Evolutionary conservation across 164 flowering plant species (phyloP).

Genomic region (Umbilicus rupestris): DNA sequence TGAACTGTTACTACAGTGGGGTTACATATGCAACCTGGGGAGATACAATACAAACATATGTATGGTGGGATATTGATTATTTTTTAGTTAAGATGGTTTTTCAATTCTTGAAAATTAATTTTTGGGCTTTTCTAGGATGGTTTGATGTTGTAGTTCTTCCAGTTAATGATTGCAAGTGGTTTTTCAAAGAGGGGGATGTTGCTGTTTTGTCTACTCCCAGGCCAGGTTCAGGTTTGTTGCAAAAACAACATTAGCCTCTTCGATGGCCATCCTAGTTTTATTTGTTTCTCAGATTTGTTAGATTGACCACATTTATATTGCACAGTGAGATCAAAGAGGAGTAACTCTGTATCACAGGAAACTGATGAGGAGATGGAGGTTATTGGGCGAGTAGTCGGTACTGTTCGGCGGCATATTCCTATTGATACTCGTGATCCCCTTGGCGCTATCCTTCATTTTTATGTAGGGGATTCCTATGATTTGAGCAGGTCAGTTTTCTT

Average conservation of each 20-base stretch:
- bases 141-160: slow-evolving; percentile 79
- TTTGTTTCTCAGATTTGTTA: background rate
- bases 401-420: slow-evolving; percentile 74
- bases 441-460: slow-evolving; percentile 90
- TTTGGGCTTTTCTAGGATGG: slow-evolving; percentile 50
- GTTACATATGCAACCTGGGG: too few species aligned
- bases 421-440: slow-evolving; percentile 77
- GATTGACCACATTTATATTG: background rate
- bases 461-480: slow-evolving; percentile 82
- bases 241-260: background rate
- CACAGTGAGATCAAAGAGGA: slow-evolving; percentile 57
- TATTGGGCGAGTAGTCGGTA: slow-evolving; percentile 78
- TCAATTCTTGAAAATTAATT: too few species aligned
- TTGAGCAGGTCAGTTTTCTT: slow-evolving; percentile 38
- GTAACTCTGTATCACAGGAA: slow-evolving; percentile 21
- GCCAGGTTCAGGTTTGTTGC: slow-evolving; percentile 69
- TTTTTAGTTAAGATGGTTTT: too few species aligned
- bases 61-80: too few species aligned
- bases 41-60: too few species aligned
- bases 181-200: slow-evolving; percentile 94
- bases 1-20: too few species aligned
- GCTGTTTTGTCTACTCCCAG: slow-evolving; percentile 77
- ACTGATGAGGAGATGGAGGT: slow-evolving; percentile 54
- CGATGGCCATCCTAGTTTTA: background rate
- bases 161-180: slow-evolving; percentile 64